Evolutionary conservation across 495 filamentous ascomycete genomes (phyloP), one percentile per base, ranked within the genome.

Genomic region (Penicillium manginii): DNA sequence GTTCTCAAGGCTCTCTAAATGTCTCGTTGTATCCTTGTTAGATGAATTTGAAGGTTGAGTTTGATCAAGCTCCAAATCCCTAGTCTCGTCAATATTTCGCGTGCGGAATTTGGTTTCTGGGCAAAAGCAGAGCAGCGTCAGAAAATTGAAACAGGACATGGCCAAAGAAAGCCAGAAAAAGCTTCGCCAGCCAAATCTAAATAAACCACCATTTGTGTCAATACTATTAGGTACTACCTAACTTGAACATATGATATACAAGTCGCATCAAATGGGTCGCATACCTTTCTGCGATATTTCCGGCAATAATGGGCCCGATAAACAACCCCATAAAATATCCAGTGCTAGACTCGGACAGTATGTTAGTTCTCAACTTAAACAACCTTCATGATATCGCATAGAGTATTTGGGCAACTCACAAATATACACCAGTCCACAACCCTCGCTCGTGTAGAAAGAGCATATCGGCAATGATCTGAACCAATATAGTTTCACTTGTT

Each of bases 401-500:
- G 9, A 10, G 12, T 37, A 14, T 37, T 10, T n/a, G n/a, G n/a
- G n/a, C 35, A 57, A 29, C 76, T 57, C 75, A 81, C 74, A 84
- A 87, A 66, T 87, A 87, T 2, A 86, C 72, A 2, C 82, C 84
- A 31, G 84, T 84, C 69, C 83, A 84, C 42, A 82, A 76, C 19
- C 84, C 85, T 14, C 85, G 70, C 60, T 87, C 83, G 63, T 88
- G 83, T 8, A 88, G 64, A 72, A 88, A 87, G 65, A 86, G 83
- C 50, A 87, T 81, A 57, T 88, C 84, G 12, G 82, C 77, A 56
- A 87, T 82, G 10, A 88, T 79, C 39, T 83, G 80, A 0, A 84
- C 80, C 23, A 81, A 73, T 3, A 87, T 70, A 0, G 81, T 84
- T 61, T 88, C 59, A 49, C 59, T 50, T 12, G 54, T 64, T 12